Evolutionary conservation across 2,329 filamentous ascomycete species (phyloP).

Genomic region (Teratosphaeria viscida): DNA sequence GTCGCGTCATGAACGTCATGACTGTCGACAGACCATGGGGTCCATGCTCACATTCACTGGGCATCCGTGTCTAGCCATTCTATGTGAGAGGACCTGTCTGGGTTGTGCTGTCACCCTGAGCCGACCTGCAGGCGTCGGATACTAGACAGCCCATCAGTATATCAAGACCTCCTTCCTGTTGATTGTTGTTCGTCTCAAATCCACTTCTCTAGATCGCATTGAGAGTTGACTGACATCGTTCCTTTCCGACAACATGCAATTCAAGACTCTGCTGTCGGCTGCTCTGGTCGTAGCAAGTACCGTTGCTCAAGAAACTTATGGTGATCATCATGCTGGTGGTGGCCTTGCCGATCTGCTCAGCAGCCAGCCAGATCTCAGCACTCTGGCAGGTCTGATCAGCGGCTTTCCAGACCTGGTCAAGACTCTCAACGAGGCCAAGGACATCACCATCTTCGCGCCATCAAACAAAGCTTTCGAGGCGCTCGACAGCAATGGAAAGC

Average conservation of each 20-base stretch:
- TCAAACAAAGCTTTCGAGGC: slow-evolving; percentile 40
- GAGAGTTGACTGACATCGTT: neutral
- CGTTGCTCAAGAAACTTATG: slow-evolving; percentile 16
- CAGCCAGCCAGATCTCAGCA: slow-evolving; percentile 24
- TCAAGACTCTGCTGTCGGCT: slow-evolving; percentile 29
- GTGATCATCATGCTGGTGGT: neutral
- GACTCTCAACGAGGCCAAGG: slow-evolving; percentile 30
- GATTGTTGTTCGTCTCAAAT: neutral
- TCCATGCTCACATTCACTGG: too few species aligned
- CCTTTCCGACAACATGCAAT: slow-evolving; percentile 25
- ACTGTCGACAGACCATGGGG: too few species aligned
- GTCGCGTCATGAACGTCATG: too few species aligned
- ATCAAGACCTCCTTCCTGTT: too few species aligned
- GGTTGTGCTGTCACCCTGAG: neutral
- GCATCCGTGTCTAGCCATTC: too few species aligned
- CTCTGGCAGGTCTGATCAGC: slow-evolving; percentile 21
- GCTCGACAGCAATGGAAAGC: slow-evolving; percentile 23
- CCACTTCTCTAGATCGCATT: neutral
- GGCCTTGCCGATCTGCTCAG: slow-evolving; percentile 23
- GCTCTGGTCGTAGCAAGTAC: slow-evolving; percentile 26
- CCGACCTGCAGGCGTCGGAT: neutral
- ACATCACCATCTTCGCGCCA: slow-evolving; percentile 51
- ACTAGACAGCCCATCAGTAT: neutral
- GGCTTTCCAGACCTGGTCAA: slow-evolving; percentile 27
- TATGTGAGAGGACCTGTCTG: neutral